A percentile compares a stretch with the other conserved stretches of the same genome.
phyloP scores from a whole-genome alignment of 495 filamentous ascomycete genomes.

The Beverwykella pulmonaria region DNA sequence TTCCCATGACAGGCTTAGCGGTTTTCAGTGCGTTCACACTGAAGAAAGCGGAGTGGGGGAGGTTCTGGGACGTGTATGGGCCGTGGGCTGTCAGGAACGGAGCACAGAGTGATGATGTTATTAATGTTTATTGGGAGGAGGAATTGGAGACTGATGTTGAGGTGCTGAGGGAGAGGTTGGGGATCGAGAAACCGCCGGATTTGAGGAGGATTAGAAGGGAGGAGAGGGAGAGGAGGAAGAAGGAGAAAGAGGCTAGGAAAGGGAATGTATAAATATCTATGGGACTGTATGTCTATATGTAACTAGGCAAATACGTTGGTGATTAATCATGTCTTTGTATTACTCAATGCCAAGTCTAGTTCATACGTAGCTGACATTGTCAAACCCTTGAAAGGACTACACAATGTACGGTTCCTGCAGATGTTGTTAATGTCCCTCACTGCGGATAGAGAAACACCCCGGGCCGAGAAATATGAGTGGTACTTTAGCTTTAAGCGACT shows the following conservation, averaged over 20 bases:
- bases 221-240: conserved; percentile 68
- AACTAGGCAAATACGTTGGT: too few relatives aligned
- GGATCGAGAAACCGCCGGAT: conserved; percentile 89
- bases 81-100: conserved; percentile 93
- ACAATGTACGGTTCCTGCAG: too few relatives aligned
- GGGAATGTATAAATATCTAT: not conserved
- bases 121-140: conserved; percentile 99
- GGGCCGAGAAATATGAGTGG: too few relatives aligned
- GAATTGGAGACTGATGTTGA: conserved; percentile 82
- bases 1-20: conserved; percentile 93
- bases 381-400: too few relatives aligned
- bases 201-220: conserved; percentile 74
- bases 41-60: conserved; percentile 71
- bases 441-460: too few relatives aligned
- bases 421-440: too few relatives aligned
- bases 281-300: not conserved
- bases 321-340: too few relatives aligned
- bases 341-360: too few relatives aligned
- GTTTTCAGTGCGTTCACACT: conserved; percentile 69
- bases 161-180: conserved; percentile 69
- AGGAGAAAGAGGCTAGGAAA: conserved; percentile 29
- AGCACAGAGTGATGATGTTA: conserved; percentile 72
- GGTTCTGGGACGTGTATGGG: conserved; percentile 75
- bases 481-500: too few relatives aligned
- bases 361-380: too few relatives aligned